Evolutionary conservation across 345 rosid species (phyloP), one percentile per base, ranked within the genome.

Genomic region (Crucihimalaya himalaica): DNA sequence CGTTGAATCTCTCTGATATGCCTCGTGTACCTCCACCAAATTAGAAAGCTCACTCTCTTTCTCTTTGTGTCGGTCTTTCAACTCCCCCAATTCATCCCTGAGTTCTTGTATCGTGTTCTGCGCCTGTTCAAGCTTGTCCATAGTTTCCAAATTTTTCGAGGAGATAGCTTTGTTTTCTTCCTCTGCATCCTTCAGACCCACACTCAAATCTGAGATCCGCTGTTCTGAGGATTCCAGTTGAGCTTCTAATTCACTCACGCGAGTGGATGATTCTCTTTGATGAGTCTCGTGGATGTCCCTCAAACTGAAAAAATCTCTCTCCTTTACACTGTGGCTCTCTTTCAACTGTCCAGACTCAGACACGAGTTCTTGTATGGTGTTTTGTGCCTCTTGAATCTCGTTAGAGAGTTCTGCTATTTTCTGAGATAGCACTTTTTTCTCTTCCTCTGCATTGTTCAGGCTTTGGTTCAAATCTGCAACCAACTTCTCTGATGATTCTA

Each of bases 81-180:
- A 21, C 63, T 70, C 79, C 43, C 74, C 82, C 8, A 81, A 72
- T 70, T 87, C 87, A 50, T 64, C 65, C 70, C 23, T 66, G 69
- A 83, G 84, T 39, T 73, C 81, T 70, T 83, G 63, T 57, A 80
- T 72, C 4, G 40, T 58, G 68, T 72, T 79, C 57, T 76, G 86
- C 23, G 83, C 79, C 52, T 74, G 42, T 84, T 58, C 88, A 40
- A 72, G 83, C 74, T 85, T 85, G 79, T 62, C 80, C 37, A 82
- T 73, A 76, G 79, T 77, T 73, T 81, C 85, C 5, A 84, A 79
- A 73, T 81, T 73, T 78, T 82, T 84, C 5, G 65, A 74, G 42
- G 84, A 73, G 67, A 89, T 80, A 51, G 89, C 76, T 34, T 78
- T 82, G 74, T 83, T 83, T 71, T 87, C 93, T 70, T 84, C 91